These are phyloP conservation scores for Piromyces finnis DNA, from an alignment of 192 early-diverging fungal genomes.

Conservation along the genomic window DNA sequence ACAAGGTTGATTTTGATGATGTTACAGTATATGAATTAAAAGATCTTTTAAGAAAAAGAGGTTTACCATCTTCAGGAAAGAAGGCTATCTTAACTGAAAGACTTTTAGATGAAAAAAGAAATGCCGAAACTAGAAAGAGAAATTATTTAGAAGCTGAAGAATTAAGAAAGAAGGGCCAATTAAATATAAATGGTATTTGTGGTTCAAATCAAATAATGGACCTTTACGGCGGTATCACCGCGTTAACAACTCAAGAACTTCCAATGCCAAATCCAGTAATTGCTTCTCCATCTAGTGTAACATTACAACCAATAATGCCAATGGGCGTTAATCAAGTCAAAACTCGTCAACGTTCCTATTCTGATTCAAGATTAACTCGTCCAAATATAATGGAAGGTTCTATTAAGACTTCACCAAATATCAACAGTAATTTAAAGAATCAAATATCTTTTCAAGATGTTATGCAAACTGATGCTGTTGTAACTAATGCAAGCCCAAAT, in stretches of 20 bases:
- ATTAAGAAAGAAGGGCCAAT: neutral
- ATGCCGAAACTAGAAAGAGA: neutral
- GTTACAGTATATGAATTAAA: slow-evolving; percentile 57
- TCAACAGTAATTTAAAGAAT: neutral
- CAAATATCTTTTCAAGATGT: neutral
- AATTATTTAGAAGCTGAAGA: neutral
- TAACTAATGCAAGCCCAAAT: neutral
- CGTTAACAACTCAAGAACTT: neutral
- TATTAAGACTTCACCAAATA: neutral
- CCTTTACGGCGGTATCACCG: neutral
- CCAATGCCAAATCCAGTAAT: neutral
- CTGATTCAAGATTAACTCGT: neutral
- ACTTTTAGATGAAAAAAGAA: slow-evolving; percentile 34
- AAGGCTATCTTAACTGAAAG: slow-evolving; percentile 51
- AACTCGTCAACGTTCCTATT: neutral
- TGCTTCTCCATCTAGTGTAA: neutral
- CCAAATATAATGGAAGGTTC: neutral
- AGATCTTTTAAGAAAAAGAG: slow-evolving; percentile 46
- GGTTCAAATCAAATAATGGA: neutral
- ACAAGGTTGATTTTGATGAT: slow-evolving; percentile 49
- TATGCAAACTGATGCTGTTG: neutral
- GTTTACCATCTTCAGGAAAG: slow-evolving; percentile 48
- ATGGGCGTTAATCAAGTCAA: neutral
- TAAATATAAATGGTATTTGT: neutral
- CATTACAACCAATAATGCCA: neutral